Base-by-base conservation (phyloP, 208 protist species). In the Trypanosoma platydactyli region DNA sequence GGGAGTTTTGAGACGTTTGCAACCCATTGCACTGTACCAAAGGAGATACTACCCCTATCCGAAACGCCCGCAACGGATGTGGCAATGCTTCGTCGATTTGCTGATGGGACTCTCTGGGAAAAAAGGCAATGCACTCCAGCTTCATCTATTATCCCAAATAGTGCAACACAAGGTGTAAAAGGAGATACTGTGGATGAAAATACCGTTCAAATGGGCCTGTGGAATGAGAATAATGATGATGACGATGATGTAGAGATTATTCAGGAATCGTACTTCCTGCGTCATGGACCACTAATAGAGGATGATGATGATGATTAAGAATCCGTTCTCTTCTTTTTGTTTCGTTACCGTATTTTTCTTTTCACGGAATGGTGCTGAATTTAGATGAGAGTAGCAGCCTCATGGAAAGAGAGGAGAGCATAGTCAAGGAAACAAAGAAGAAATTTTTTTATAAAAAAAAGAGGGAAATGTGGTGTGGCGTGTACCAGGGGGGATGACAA, bases 201-300 rank as follows among this genome's bases (percentile, higher is more conserved):
- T 38, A 9, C 33, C 33, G 33, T 9, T 3, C 9, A 11, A 9
- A 38, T 38, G 33, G 33, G 33, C 48, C 40, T 57, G 42, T 70
- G 9, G 24, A 40, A 77, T 24, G 76, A 84, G 48, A 81, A 91
- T 50, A 81, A 94, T n/a, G 71, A 76, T 16, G 70, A 76, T 42
- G 90, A 93, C 25, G 87, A 96, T 66, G 89, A 95, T 13, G 77
- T 96, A 18, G 85, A 96, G 77, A 68, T 91, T 35, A 82, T 91
- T 68, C 80, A 74, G 13, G 82, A 92, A 16, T 81, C 81, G 11
- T 96, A 86, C 79, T 91, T 94, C 57, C 72, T 81, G 70, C 85
- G 73, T 44, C 76, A 91, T 57, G 89, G 89, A 5, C 89, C 89
- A n/a, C 80, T 95, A 67, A 85, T 95, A 58, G 86, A 92, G 46